These are phyloP conservation scores for Diplodia scrobiculata DNA, from an alignment of 2,329 filamentous ascomycete genomes.

Conservation along the genomic window DNA sequence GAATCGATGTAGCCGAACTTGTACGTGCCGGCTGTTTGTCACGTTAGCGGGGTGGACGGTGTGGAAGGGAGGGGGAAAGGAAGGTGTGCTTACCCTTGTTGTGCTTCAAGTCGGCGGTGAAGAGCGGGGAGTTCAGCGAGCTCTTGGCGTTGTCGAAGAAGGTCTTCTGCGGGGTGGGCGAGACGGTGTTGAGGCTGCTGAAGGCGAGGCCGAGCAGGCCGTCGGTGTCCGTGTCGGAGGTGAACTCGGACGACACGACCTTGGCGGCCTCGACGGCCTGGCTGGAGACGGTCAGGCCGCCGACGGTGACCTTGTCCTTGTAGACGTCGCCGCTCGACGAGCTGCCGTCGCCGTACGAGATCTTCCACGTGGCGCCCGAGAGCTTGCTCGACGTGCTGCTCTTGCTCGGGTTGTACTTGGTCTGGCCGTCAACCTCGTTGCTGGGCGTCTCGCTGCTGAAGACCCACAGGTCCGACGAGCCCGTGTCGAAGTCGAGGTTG, in stretches of 20 bases:
- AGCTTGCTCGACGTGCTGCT: constrained; percentile 46
- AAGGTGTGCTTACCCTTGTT: constrained; percentile 40
- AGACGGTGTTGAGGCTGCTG: constrained; percentile 61
- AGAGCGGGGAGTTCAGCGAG: constrained; percentile 56
- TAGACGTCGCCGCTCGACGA: constrained; percentile 66
- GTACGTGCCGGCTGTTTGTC: constrained; percentile 47
- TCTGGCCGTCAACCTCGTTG: constrained; percentile 51
- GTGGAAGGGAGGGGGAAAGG: constrained; percentile 1
- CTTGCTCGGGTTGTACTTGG: constrained; percentile 57
- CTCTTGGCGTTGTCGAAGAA: constrained; percentile 63
- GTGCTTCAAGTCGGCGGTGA: constrained; percentile 61
- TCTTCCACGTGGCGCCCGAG: constrained; percentile 54
- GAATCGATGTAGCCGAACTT: constrained; percentile 63
- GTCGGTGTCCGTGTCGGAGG: constrained; percentile 50
- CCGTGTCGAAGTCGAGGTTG: constrained; percentile 72
- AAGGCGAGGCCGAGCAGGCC: constrained; percentile 64
- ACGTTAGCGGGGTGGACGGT: neutral
- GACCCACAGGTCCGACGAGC: constrained; percentile 64
- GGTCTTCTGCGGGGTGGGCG: constrained; percentile 55
- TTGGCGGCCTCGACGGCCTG: constrained; percentile 69
- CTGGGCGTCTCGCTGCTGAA: neutral
- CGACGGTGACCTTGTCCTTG: constrained; percentile 64
- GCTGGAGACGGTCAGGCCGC: constrained; percentile 58
- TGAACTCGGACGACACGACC: constrained; percentile 58
- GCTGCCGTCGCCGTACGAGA: constrained; percentile 68